phyloP scores from a whole-genome alignment of 1,284 basidiomycete species.

The Clitocybe nebularis region DNA sequence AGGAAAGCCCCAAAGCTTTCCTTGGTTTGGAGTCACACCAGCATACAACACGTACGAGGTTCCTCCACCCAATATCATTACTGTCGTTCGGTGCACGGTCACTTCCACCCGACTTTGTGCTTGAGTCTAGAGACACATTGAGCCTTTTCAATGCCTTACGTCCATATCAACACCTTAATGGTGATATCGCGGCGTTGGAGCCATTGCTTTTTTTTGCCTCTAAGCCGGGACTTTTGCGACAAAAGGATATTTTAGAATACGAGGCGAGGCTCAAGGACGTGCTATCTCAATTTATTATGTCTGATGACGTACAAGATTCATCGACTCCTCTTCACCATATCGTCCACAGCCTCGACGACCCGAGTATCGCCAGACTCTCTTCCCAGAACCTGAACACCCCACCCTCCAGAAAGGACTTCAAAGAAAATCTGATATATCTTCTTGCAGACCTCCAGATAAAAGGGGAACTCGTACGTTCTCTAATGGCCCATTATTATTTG shows the following conservation, averaged over 20 bases:
- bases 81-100: constrained; percentile 45
- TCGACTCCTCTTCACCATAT: constrained; percentile 35
- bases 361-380: constrained; percentile 22
- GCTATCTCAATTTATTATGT: constrained; percentile 35
- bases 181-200: constrained; percentile 34
- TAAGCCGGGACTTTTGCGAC: constrained; percentile 36
- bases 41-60: constrained; percentile 38
- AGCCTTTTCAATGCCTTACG: constrained; percentile 44
- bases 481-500: background rate
- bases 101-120: constrained; percentile 56
- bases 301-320: constrained; percentile 32
- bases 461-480: constrained; percentile 51
- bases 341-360: constrained; percentile 39
- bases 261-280: constrained; percentile 48
- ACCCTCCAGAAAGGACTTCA: constrained; percentile 29
- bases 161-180: constrained; percentile 12
- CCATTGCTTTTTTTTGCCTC: constrained; percentile 45
- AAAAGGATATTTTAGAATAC: constrained; percentile 57
- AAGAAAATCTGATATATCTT: constrained; percentile 43
- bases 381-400: constrained; percentile 25
- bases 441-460: constrained; percentile 50
- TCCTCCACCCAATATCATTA: constrained; percentile 58
- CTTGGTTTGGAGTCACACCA: constrained; percentile 33
- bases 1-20: constrained; percentile 24
- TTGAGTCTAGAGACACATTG: constrained; percentile 57